phyloP scores from a whole-genome alignment of 1,284 basidiomycete species.

The Heliocybe sulcata region DNA sequence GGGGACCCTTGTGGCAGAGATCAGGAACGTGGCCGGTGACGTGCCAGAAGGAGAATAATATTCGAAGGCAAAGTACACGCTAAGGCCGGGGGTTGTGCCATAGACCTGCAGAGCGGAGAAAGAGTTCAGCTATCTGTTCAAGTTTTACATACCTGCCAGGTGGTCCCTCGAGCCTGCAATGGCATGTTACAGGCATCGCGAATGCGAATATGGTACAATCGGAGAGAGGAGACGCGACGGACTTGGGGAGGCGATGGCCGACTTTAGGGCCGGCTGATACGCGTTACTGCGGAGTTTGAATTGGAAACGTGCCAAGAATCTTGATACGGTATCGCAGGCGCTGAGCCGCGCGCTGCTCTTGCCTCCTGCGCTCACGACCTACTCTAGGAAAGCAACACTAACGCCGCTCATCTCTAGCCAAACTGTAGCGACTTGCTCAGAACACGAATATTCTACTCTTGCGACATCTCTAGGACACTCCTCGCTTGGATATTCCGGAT shows the following conservation, averaged over 20 bases:
- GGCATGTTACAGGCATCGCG: neutral
- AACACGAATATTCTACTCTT: neutral
- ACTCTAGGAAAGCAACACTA: neutral
- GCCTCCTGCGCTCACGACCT: neutral
- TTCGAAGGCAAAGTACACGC: neutral
- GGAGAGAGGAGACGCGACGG: neutral
- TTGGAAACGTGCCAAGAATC: neutral
- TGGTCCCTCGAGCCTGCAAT: neutral
- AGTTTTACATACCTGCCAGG: neutral
- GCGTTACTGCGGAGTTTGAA: neutral
- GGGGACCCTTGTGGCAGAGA: neutral
- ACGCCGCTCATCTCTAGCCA: neutral
- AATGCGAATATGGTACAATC: neutral
- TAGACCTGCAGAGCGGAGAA: neutral
- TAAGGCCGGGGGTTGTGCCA: neutral
- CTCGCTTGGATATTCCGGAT: neutral
- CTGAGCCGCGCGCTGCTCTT: neutral
- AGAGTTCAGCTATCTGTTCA: neutral
- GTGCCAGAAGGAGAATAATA: neutral
- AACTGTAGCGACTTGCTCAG: neutral
- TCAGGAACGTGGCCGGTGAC: neutral
- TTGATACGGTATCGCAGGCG: neutral
- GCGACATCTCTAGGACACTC: neutral
- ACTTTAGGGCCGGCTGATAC: neutral
- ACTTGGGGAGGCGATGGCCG: neutral